phyloP scores from a whole-genome alignment of 176 grass and related monocot genomes.

The Melocanna baccifera region DNA sequence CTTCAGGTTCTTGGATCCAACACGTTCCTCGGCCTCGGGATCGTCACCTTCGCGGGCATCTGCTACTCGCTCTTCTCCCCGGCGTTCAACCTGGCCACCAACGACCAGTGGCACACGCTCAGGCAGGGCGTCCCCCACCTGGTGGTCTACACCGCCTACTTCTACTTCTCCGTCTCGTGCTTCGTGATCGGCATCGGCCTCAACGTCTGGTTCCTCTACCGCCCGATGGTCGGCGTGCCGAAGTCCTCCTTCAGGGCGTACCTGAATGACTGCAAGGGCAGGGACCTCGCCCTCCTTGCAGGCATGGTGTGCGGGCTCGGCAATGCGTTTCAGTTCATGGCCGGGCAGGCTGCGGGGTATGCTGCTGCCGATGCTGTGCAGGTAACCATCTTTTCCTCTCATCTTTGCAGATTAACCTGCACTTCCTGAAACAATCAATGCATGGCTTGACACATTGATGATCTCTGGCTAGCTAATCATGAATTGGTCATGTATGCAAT shows the following conservation, averaged over 20 bases:
- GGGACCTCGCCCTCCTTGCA: conserved; percentile 61
- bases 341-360: conserved; percentile 88
- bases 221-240: conserved; percentile 66
- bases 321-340: conserved; percentile 93
- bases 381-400: conserved; percentile 11
- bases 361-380: conserved; percentile 91
- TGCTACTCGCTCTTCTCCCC: conserved; percentile 92
- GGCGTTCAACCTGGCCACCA: conserved; percentile 85
- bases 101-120: conserved; percentile 75
- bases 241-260: conserved; percentile 60
- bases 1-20: conserved; percentile 46
- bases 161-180: conserved; percentile 88
- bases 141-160: conserved; percentile 88
- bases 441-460: not conserved
- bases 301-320: conserved; percentile 75
- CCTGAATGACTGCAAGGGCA: conserved; percentile 46
- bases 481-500: not conserved
- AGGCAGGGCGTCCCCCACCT: conserved; percentile 59
- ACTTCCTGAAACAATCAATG: not conserved
- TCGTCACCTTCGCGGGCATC: conserved; percentile 76
- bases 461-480: too few relatives aligned
- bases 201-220: conserved; percentile 77
- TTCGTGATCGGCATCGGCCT: conserved; percentile 53
- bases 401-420: not conserved
- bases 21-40: conserved; percentile 53